Base-by-base conservation (phyloP, 2,329 filamentous ascomycete species). In the Monosporascus sp. region DNA sequence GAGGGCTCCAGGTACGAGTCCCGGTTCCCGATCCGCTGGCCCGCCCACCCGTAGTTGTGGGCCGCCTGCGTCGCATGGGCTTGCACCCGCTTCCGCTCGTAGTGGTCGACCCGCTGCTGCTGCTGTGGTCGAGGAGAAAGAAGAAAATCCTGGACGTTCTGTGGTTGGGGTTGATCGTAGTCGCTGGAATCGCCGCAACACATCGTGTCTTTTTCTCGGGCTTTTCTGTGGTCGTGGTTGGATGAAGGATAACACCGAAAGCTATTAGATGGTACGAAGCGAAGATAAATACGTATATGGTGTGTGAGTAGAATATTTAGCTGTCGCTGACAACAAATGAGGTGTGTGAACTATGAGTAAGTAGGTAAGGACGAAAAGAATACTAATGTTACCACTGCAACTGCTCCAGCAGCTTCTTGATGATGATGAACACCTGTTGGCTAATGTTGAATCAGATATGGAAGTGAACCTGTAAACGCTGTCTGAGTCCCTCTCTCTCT, bases 1-100 rank as follows among this genome's bases (percentile, higher is more conserved):
- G 19, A 5, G 0, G 60, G 56, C 27, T 67, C 63, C 20, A 63
- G 54, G 3, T 55, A 46, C 16, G 64, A 64, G 51, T 63, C 61
- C 17, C 61, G 56, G 19, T 44, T 56, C 2, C 53, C 19, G 7
- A 7, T 17, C 50, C 19, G 22, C n/a, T 41, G 41, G 19, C 47
- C 52, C 2, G 55, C 54, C 59, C 60, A 66, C 22, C 60, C 61
- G 50, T 66, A 62, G 4, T 51, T 49, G 14, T 49, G 48, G 3
- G 60, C 61, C 3, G 64, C 60, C 5, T 48, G 51, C 1, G 56
- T 56, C 14, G 62, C 60, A 24, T 53, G 43, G 7, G 27, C 46
- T 46, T 60, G 56, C 9, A 55, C 54, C 41, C 51, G 49, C 11
- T 43, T 31, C 45, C 58, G 60, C 38, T 57, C 53, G 27, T 19